Base-by-base conservation (phyloP, 176 grass and related monocot species). In the Zizania latifolia region DNA sequence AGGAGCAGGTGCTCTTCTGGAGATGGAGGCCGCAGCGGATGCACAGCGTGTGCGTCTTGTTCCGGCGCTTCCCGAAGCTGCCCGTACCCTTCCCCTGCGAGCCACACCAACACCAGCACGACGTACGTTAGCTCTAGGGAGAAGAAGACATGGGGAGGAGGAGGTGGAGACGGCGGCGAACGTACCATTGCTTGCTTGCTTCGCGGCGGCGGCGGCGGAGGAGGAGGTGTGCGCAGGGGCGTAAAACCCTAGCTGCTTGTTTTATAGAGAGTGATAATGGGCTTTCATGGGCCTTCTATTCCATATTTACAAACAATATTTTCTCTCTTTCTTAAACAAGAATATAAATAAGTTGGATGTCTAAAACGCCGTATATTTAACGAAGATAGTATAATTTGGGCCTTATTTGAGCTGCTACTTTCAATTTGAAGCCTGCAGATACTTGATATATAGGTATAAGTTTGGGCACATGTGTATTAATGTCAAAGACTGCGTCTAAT, bases 1-100 rank as follows among this genome's bases (percentile, higher is more conserved):
- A 88, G 16, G 87, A 78, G 72, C 90, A 97, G 44, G 87, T 88
- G 83, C 93, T 97, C 83, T 97, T 97, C 88, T 97, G 93, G 41
- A 93, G 87, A 58, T 97, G 93, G 77, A 97, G 87, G 22, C 93
- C 93, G 62, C 90, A 97, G 28, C 87, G 85, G 8, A 97, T 51
- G 85, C 93, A 97, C 6, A 97, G 90, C 32, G 93, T 97, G 90
- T 97, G 93, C 71, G 90, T 93, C 93, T 93, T 97, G 93, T 97
- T 97, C 72, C 93, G 86, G 50, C 90, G 79, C 93, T 97, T 97
- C 14, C 93, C 90, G 56, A 97, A 97, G 68, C 90, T 97, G 13
- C 93, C 90, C 19, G 93, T 97, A 23, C 93, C 90, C 83, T 97
- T 97, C 2, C 82, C 83, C 85, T 97, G 71, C 54, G 26, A 68